Evolutionary conservation across 805 yeast genomes (phyloP), one percentile per base, ranked within the genome.

Genomic region (Hermanozyma aechmeae): DNA sequence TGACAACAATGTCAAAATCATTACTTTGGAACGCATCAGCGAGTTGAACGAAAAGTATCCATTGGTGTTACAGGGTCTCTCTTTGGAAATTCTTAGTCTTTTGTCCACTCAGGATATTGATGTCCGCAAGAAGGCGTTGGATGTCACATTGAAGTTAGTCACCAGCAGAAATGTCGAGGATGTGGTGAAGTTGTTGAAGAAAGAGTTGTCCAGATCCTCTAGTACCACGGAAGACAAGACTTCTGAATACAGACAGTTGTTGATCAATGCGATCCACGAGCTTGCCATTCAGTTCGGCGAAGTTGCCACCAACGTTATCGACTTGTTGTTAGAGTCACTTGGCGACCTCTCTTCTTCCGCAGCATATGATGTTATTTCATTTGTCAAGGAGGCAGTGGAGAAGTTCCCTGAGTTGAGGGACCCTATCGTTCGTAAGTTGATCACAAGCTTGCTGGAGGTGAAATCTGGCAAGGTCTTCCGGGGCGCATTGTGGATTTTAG

Each of bases 401-500:
- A 81, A 81, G 48, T 87, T 78, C 67, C 95, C 96, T 20, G 75
- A 76, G 32, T 66, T 84, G 42, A 75, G 95, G 50, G 56, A 65
- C 13, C 55, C 72, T 13, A 79, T 86, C 27, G 55, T 92, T 32
- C 51, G 55, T 25, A 76, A 79, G 42, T 71, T 92, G 36, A 56
- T 85, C 25, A 44, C 45, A 6, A 62, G 84, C 10, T 65, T 92
- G 48, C 73, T 73, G 16, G 62, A 64, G 15, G 77, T 84, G 28
- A 82, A 76, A 50, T 78, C 92, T 35, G 94, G 95, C 9, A 86
- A 86, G 46, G 95, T 92, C 8, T 81, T 76, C 61, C 77, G 97
- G 41, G 94, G 95, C 17, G 85, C 94, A 1, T 65, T 93, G 35
- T 92, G 99, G 99, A 78, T 92, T 28, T 59, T 92, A 45, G 98